Base-by-base conservation (phyloP, 2,329 filamentous ascomycete species). In the Colletotrichum graminicola region DNA sequence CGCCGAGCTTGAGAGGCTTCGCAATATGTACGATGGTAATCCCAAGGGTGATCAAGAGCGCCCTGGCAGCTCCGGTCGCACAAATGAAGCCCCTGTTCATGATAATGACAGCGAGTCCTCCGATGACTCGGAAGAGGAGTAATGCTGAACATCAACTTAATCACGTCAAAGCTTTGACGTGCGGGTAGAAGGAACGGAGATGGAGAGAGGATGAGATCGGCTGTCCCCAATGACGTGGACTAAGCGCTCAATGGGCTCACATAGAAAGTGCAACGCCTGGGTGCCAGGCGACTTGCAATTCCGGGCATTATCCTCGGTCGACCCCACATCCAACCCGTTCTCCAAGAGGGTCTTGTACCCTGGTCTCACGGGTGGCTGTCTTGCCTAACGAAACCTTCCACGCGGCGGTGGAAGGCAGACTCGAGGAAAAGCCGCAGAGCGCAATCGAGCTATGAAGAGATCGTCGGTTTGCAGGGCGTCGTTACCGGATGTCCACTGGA, bases 1-100 rank as follows among this genome's bases (percentile, higher is more conserved):
- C 75, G 84, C 86, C 36, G 84, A 88, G 76, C 84, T 93, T 57
- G 85, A 87, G 75, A 85, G 86, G 71, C 85, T 89, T 72, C 81
- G 88, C 49, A 82, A 82, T 52, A 76, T 83, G 68, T 84, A 83
- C 72, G 80, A 78, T 69, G 76, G 77, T 12, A 71, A 71, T 12
- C 52, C 67, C 8, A 60, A 64, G 6, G 80, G 79, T 36, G 81
- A 79, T 43, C 76, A 80, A 43, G 81, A 82, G 52, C 75, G 77
- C 11, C 73, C 73, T 10, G 78, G 51, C 39, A 71, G 70, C 45
- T 56, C 60, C 8, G 72, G 72, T 32, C 71, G 72, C 52, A 62
- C 66, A 43, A 64, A 71, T 3, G 73, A 74, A 59, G 67, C 72
- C 23, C 73, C 73, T 60, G 49, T 74, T 5, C 73, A 82, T 55